Evolutionary conservation across 2,329 filamentous ascomycete species (phyloP), one percentile per base, ranked within the genome.

Genomic region (Phialemonium atrogriseum): DNA sequence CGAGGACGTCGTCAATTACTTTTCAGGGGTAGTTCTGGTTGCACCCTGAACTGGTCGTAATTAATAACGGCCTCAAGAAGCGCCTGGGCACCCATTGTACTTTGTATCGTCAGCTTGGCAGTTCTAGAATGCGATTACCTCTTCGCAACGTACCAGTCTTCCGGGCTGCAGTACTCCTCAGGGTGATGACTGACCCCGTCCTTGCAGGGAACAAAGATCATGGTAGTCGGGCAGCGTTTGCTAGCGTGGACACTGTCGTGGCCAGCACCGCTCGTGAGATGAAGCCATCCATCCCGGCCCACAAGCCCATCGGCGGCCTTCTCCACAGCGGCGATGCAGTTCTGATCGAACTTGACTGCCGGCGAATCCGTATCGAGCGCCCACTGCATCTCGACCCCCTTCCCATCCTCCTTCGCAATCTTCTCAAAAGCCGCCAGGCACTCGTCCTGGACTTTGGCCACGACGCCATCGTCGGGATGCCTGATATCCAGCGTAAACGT

Each of bases 401-500:
- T 21, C 3, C 74, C 56, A 26, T 73, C 64, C 37, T 74, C 62
- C 16, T 72, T 74, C 0, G 75, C 77, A 32, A 84, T 74, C 13
- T 50, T 54, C 6, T 63, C 61, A 46, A 84, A 84, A 13, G 74
- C 10, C 70, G 20, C 64, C 58, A 28, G 84, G 73, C 18, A 58
- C n/a, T 66, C 58, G 14, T 58, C 49, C 37, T 77, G 71, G 19
- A 73, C 60, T 10, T 56, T 51, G 4, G 66, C 57, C 1, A 83
- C 66, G 1, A 64, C 62, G 10, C 57, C 55, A 43, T 80, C 68
- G 24, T 68, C 58, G 1, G 68, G 66, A 0, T 73, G 65, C 17
- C 80, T 70, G 29, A 84, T 71, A 45, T 84, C 80, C 5, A 84
- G 64, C 10, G 68, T 77, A 54, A 83, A 83, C 19, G 61, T 66